Evolutionary conservation across 495 filamentous ascomycete genomes (phyloP).

Genomic region (Talaromyces proteolyticus): DNA sequence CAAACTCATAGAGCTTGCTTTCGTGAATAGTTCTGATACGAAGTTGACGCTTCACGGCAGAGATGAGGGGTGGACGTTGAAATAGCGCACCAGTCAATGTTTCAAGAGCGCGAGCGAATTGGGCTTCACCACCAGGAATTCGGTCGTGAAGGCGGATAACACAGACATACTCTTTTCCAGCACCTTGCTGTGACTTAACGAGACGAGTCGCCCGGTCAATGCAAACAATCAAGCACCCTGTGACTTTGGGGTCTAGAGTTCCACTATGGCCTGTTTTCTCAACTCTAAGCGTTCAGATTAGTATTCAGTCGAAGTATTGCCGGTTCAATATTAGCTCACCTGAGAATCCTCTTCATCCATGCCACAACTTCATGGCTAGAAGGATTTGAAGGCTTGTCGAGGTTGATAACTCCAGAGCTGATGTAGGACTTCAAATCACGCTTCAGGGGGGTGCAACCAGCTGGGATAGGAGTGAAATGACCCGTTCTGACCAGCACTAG

Average conservation of each 20-base stretch:
- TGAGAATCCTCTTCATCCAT: conserved; percentile 95
- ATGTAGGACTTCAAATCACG: conserved; percentile 95
- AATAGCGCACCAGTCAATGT: conserved; percentile 93
- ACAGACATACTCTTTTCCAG: conserved; percentile 85
- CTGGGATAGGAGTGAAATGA: conserved; percentile 91
- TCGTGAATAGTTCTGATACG: conserved; percentile 96
- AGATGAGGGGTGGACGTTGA: conserved; percentile 94
- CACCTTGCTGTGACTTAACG: conserved; percentile 97
- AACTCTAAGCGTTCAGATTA: conserved; percentile 48
- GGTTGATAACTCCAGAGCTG: conserved; percentile 93
- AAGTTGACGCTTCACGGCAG: conserved; percentile 95
- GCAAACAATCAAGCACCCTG: conserved; percentile 92
- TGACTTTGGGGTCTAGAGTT: conserved; percentile 92
- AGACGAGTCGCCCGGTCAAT: conserved; percentile 93
- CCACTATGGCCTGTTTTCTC: conserved; percentile 98
- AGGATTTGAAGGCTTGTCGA: conserved; percentile 97
- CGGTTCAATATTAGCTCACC: conserved; percentile 42
- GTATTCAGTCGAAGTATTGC: conserved; percentile 1
- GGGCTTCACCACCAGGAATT: conserved; percentile 81
- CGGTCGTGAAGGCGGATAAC: conserved; percentile 90
- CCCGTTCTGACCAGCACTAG: conserved; percentile 80
- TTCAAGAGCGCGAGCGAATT: conserved; percentile 86
- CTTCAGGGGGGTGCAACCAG: conserved; percentile 77
- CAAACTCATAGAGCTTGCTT: conserved; percentile 91
- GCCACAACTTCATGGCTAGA: conserved; percentile 97